Conservation (phyloP, 768 basidiomycete species). For the Suillus brevipes region DNA sequence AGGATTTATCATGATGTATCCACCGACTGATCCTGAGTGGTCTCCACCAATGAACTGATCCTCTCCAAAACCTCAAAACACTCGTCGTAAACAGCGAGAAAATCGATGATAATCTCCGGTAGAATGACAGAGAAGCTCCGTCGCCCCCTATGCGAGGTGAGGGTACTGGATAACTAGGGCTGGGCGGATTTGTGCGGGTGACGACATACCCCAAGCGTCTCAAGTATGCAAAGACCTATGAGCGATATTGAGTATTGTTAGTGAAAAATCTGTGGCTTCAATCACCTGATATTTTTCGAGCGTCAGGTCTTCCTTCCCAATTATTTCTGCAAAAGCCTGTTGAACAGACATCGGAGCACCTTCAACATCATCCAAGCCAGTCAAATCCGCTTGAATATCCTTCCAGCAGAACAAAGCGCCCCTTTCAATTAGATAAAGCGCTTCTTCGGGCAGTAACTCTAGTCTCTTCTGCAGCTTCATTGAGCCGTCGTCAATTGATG, state of each 20-base stretch:
- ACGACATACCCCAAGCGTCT: constrained; percentile 90
- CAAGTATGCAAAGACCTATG: constrained; percentile 88
- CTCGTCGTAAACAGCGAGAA: constrained; percentile 16
- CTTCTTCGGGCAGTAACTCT: constrained; percentile 93
- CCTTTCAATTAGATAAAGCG: constrained; percentile 89
- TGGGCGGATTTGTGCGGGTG: constrained; percentile 68
- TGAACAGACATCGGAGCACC: constrained; percentile 88
- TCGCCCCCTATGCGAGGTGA: constrained; percentile 31
- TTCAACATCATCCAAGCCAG: constrained; percentile 39
- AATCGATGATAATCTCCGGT: constrained; percentile 10
- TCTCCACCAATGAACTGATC: constrained; percentile 63
- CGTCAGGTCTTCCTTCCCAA: constrained; percentile 74
- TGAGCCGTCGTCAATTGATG: constrained; percentile 33
- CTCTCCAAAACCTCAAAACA: constrained; percentile 6
- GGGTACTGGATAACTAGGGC: constrained; percentile 51
- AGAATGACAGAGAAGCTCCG: constrained; percentile 1
- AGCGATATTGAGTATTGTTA: neutral
- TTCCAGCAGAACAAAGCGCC: constrained; percentile 88
- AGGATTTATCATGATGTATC: constrained; percentile 51
- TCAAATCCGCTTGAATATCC: constrained; percentile 31
- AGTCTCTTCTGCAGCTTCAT: constrained; percentile 61
- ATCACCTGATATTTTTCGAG: constrained; percentile 86
- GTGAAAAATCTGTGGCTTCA: constrained; percentile 15
- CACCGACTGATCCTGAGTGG: constrained; percentile 52
- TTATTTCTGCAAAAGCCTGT: constrained; percentile 85